A percentile compares a stretch with the other conserved stretches of the same genome.
phyloP scores from a whole-genome alignment of 208 protist genomes.

The Leishmania lainsoni region DNA sequence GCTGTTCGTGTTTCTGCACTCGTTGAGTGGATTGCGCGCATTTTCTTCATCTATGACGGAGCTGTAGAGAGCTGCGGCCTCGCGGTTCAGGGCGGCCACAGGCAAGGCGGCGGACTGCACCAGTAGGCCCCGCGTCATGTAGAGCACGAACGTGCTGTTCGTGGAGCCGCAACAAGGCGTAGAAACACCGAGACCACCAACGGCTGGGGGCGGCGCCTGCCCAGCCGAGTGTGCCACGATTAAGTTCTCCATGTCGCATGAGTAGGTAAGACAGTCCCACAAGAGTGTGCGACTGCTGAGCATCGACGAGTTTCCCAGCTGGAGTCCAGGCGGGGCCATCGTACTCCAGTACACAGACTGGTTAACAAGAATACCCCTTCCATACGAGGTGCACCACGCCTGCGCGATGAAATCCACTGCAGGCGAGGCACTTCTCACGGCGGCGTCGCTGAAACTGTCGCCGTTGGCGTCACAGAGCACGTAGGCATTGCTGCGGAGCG shows the following conservation, averaged over 20 bases:
- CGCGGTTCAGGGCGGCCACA: slow-evolving; percentile 17
- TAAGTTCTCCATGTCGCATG: slow-evolving; percentile 33
- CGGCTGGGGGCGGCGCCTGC: background rate
- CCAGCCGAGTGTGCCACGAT: background rate
- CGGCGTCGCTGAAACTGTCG: background rate
- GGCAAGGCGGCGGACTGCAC: slow-evolving; percentile 40
- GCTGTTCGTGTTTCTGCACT: background rate
- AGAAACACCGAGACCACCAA: slow-evolving; percentile 40
- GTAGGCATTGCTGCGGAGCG: slow-evolving; percentile 19
- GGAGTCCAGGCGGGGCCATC: slow-evolving; percentile 34
- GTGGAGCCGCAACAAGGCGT: slow-evolving; percentile 38
- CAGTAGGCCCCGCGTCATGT: slow-evolving; percentile 27
- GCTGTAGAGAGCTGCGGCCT: slow-evolving; percentile 7
- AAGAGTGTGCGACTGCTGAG: background rate
- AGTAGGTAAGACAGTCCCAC: slow-evolving; percentile 38
- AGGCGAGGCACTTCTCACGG: background rate
- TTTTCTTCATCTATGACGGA: slow-evolving; percentile 3
- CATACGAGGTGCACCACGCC: slow-evolving; percentile 11
- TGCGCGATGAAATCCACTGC: background rate
- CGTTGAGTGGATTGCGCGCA: background rate
- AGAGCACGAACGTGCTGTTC: slow-evolving; percentile 55
- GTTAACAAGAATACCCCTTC: background rate
- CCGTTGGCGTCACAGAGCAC: slow-evolving; percentile 12
- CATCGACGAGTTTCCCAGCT: slow-evolving; percentile 1
- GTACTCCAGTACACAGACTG: slow-evolving; percentile 44